Conservation (phyloP, 345 rosid species). For the Eucalyptus tenuipes region DNA sequence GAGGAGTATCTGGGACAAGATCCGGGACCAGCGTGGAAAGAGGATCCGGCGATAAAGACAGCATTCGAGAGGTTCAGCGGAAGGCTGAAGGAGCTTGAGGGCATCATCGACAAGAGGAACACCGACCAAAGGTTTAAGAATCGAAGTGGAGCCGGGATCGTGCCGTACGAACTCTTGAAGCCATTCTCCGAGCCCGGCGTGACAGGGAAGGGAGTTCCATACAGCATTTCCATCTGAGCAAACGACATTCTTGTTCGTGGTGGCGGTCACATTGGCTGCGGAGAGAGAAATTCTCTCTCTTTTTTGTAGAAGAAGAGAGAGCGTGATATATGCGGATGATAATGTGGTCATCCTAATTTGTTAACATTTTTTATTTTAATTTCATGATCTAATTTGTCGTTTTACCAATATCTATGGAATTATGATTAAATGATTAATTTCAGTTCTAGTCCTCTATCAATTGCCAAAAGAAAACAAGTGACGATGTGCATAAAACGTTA, state of each 20-base stretch:
- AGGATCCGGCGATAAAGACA: slow-evolving; percentile 7
- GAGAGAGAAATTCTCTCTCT: background rate
- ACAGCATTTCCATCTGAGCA: slow-evolving; percentile 24
- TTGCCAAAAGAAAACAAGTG: background rate
- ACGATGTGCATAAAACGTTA: background rate
- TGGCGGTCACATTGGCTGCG: background rate
- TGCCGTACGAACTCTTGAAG: slow-evolving; percentile 33
- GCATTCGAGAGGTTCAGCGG: slow-evolving; percentile 26
- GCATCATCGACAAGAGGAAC: slow-evolving; percentile 20
- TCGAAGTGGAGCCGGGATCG: slow-evolving; percentile 30
- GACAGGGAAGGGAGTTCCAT: slow-evolving; percentile 42
- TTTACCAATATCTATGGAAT: background rate
- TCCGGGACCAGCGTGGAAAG: slow-evolving; percentile 14
- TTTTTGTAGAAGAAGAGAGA: background rate
- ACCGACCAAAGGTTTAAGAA: slow-evolving; percentile 4
- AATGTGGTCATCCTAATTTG: background rate
- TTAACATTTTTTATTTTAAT: background rate
- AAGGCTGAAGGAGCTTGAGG: slow-evolving; percentile 24
- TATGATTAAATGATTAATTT: background rate
- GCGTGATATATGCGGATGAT: background rate
- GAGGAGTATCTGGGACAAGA: slow-evolving; percentile 41
- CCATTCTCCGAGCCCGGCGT: slow-evolving; percentile 35
- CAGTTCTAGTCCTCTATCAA: background rate
- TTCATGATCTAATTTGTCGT: background rate
- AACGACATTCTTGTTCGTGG: background rate